Percentiles rank a stretch among this genome's conserved stretches.
phyloP scores from a whole-genome alignment of 176 grass and related monocot species.

The Bonia amplexicaulis region DNA sequence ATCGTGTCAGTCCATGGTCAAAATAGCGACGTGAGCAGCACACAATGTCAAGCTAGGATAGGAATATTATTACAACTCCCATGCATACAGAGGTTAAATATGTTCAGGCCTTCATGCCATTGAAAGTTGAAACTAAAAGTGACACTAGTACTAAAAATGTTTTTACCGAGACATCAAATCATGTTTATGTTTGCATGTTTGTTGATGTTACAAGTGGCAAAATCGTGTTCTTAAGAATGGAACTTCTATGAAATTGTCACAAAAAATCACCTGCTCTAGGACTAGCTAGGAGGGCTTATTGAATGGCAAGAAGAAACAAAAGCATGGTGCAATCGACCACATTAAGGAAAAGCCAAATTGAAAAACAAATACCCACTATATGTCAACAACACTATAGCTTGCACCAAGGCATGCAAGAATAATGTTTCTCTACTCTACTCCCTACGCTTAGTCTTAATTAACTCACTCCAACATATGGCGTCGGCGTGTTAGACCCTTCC shows the following conservation, averaged over 20 bases:
- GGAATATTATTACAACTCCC: background rate
- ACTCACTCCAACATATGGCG: slow-evolving; percentile 12
- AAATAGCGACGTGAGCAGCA: slow-evolving; percentile 38
- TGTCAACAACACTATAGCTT: background rate
- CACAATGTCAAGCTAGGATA: background rate
- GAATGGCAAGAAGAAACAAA: background rate
- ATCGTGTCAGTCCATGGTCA: slow-evolving; percentile 74
- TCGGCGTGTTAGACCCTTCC: slow-evolving; percentile 32
- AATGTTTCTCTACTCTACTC: background rate
- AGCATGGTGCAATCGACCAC: background rate
- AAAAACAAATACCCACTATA: background rate
- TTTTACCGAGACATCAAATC: background rate
- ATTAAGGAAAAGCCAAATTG: background rate
- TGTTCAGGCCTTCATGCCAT: background rate
- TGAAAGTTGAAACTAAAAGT: background rate
- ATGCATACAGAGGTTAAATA: background rate
- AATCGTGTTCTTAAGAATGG: background rate
- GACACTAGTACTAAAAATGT: background rate
- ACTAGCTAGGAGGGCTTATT: background rate
- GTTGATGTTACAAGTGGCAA: too few species aligned
- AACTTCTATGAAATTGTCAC: background rate
- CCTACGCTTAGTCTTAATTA: slow-evolving; percentile 36
- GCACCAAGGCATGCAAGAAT: background rate
- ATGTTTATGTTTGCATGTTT: background rate
- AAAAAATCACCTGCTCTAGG: background rate